phyloP scores from a whole-genome alignment of 1,284 basidiomycete species.

The Wolfiporia cocos region DNA sequence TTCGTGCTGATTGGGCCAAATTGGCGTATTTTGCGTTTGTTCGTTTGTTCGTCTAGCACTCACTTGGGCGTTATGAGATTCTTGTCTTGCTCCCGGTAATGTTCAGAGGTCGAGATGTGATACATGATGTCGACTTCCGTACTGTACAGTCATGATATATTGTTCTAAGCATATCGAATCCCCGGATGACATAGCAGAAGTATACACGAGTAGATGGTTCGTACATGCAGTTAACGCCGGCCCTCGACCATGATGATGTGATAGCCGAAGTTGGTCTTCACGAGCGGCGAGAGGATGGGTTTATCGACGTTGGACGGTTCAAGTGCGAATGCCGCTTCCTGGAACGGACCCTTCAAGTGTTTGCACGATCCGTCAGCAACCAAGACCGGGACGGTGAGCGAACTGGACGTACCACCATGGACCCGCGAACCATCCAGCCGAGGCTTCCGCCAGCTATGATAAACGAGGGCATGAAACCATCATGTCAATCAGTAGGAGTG shows the following conservation, averaged over 20 bases:
- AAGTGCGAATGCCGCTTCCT: constrained; percentile 77
- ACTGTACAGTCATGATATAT: neutral
- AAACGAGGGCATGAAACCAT: no score
- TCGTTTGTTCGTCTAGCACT: constrained; percentile 1
- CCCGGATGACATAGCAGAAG: neutral
- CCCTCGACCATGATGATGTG: constrained; percentile 88
- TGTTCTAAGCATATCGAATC: neutral
- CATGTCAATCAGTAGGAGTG: no score
- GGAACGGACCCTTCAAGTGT: constrained; percentile 54
- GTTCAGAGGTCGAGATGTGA: no score
- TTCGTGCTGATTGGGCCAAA: constrained; percentile 15
- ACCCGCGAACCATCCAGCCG: constrained; percentile 80
- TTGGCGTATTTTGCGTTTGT: constrained; percentile 5
- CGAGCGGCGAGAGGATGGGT: constrained; percentile 60
- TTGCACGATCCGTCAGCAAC: constrained; percentile 1
- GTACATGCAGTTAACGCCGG: constrained; percentile 38
- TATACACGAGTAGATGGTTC: neutral
- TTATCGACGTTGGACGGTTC: constrained; percentile 75
- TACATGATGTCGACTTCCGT: no score
- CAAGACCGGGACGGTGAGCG: no score
- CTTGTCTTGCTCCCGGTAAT: neutral
- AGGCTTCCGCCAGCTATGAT: constrained; percentile 72
- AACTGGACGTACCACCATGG: constrained; percentile 67
- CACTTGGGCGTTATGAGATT: neutral
- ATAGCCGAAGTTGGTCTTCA: constrained; percentile 82